A percentile compares a stretch with the other conserved stretches of the same genome.
These are phyloP conservation scores for Chlamydomonas reinhardtii DNA, from an alignment of 163 green algal genomes.

Conservation along the genomic window DNA sequence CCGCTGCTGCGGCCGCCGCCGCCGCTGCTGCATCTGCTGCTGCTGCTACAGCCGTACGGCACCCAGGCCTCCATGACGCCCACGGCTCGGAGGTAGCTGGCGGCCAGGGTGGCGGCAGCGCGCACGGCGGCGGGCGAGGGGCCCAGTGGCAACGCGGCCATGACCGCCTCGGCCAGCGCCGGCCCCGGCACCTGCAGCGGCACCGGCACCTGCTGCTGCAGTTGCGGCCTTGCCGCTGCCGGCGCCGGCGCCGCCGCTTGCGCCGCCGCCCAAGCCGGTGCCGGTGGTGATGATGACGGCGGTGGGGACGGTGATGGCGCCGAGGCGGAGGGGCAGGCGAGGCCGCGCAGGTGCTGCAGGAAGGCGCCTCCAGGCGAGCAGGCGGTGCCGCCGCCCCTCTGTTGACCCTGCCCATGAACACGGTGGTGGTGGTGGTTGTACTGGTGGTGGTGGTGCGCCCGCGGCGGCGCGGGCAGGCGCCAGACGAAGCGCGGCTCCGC, in stretches of 20 bases:
- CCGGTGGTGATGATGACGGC: too few relatives aligned
- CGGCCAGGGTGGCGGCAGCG: constrained; percentile 5
- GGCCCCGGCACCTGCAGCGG: background rate
- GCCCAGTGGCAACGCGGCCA: constrained; percentile 2
- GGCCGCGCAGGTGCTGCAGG: too few relatives aligned
- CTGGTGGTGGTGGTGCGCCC: too few relatives aligned
- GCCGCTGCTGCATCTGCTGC: background rate
- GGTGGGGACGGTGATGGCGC: too few relatives aligned
- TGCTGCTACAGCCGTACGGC: constrained; percentile 15
- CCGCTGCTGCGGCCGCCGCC: background rate
- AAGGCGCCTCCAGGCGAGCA: too few relatives aligned
- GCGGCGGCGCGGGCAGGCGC: too few relatives aligned
- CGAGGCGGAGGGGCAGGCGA: background rate
- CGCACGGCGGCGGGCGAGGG: constrained; percentile 6
- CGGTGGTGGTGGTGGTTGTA: too few relatives aligned
- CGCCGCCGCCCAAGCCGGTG: background rate
- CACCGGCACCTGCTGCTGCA: background rate
- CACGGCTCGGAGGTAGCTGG: constrained; percentile 5
- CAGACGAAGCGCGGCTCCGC: too few relatives aligned
- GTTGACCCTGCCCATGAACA: too few relatives aligned
- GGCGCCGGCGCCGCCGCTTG: too few relatives aligned
- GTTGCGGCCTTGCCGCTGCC: background rate
- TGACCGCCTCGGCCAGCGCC: background rate
- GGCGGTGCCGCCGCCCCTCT: too few relatives aligned
- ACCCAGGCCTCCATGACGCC: constrained; percentile 12